These are phyloP conservation scores for Salix dunnii DNA, from an alignment of 345 rosid species.

Conservation along the genomic window DNA sequence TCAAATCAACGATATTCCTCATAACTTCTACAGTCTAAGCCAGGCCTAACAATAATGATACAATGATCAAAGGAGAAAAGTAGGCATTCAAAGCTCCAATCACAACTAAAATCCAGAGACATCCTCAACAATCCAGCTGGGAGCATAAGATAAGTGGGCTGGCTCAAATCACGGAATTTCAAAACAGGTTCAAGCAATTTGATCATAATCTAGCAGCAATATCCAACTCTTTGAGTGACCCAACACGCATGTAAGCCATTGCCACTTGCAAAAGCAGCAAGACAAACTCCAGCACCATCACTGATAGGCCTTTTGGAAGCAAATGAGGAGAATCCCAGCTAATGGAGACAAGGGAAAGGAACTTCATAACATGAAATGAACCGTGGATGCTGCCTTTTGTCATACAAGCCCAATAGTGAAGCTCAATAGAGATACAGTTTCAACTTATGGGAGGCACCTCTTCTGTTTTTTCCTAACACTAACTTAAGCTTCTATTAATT, in stretches of 20 bases:
- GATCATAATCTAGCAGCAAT: slow-evolving; percentile 51
- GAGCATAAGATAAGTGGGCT: slow-evolving; percentile 73
- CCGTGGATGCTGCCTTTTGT: slow-evolving; percentile 80
- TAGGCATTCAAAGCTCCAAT: slow-evolving; percentile 74
- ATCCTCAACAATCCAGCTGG: slow-evolving; percentile 88
- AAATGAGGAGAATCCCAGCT: slow-evolving; percentile 80
- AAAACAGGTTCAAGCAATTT: slow-evolving; percentile 65
- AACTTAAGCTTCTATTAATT: slow-evolving; percentile 47
- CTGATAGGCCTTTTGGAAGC: slow-evolving; percentile 79
- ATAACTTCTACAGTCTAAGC: slow-evolving; percentile 81
- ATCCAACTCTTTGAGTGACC: slow-evolving; percentile 59
- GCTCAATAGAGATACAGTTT: slow-evolving; percentile 73
- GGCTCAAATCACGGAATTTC: slow-evolving; percentile 65
- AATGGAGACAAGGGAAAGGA: slow-evolving; percentile 62
- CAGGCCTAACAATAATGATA: slow-evolving; percentile 50
- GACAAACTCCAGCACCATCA: slow-evolving; percentile 72
- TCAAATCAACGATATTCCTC: slow-evolving; percentile 77
- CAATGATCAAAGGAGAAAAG: slow-evolving; percentile 51
- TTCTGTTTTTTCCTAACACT: slow-evolving; percentile 47
- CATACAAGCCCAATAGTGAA: slow-evolving; percentile 70
- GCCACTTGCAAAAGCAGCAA: slow-evolving; percentile 72
- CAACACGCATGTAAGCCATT: slow-evolving; percentile 90
- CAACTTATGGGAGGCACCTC: slow-evolving; percentile 77
- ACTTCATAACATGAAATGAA: slow-evolving; percentile 79
- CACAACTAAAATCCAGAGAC: slow-evolving; percentile 87